These are phyloP conservation scores for Pestalotiopsis fici DNA, from an alignment of 2,329 filamentous ascomycete genomes.

Conservation along the genomic window DNA sequence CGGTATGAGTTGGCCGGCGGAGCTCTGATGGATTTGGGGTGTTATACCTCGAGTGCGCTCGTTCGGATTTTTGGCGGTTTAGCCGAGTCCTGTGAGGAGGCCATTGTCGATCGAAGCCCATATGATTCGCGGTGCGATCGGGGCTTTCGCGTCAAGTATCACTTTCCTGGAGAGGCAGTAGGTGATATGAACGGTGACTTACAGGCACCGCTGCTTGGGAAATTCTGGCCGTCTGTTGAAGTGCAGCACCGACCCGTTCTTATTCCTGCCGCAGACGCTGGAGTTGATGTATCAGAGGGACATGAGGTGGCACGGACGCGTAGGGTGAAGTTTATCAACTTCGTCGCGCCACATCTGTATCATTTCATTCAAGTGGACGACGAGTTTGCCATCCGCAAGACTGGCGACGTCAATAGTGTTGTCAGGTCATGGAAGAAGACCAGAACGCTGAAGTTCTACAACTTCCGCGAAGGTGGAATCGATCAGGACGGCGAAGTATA, in stretches of 20 bases:
- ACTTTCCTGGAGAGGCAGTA: slow-evolving; percentile 32
- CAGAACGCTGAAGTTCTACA: slow-evolving; percentile 32
- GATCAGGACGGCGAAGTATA: slow-evolving; percentile 35
- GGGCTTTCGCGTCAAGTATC: slow-evolving; percentile 29
- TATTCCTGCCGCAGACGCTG: slow-evolving; percentile 17
- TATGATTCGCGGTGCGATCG: slow-evolving; percentile 26
- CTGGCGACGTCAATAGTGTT: slow-evolving; percentile 21
- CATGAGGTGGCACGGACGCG: slow-evolving; percentile 23
- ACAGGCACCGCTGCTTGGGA: slow-evolving; percentile 17
- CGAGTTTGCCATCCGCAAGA: slow-evolving; percentile 23
- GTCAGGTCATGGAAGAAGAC: slow-evolving; percentile 22
- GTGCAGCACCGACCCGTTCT: slow-evolving; percentile 21
- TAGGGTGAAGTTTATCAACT: slow-evolving; percentile 22
- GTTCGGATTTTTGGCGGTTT: slow-evolving; percentile 39
- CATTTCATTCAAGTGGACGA: slow-evolving; percentile 39
- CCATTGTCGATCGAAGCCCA: slow-evolving; percentile 19
- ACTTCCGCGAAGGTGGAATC: slow-evolving; percentile 20
- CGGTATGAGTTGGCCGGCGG: slow-evolving; percentile 24
- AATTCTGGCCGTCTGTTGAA: slow-evolving; percentile 17
- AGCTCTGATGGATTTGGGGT: slow-evolving; percentile 36
- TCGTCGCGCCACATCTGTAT: slow-evolving; percentile 22
- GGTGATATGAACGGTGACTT: slow-evolving; percentile 31
- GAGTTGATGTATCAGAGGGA: slow-evolving; percentile 15
- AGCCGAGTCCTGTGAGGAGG: slow-evolving; percentile 37
- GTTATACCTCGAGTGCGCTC: slow-evolving; percentile 39